These are phyloP conservation scores for Oryza rufipogon DNA, from an alignment of 176 grass and related monocot species.

Conservation along the genomic window DNA sequence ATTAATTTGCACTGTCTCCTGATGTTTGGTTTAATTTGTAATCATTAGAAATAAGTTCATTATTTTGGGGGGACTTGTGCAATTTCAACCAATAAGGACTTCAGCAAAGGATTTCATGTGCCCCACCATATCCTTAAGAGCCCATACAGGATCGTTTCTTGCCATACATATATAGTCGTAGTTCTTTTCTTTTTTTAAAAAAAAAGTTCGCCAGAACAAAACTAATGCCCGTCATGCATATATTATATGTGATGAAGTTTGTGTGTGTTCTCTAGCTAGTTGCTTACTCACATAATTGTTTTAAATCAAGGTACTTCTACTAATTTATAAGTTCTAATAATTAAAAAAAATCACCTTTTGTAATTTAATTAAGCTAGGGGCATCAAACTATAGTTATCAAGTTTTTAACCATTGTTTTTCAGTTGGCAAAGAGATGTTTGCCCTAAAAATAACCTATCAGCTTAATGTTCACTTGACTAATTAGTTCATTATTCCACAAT, in stretches of 20 bases:
- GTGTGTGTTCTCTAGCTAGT: background rate
- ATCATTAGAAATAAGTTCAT: background rate
- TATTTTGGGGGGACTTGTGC: background rate
- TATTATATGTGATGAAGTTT: background rate
- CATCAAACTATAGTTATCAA: background rate
- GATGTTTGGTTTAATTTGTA: background rate
- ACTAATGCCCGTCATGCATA: background rate
- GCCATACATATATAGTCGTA: background rate
- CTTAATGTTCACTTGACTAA: background rate
- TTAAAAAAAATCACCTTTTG: background rate
- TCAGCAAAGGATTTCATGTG: background rate
- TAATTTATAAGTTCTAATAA: background rate
- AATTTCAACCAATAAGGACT: background rate
- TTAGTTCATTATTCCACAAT: background rate
- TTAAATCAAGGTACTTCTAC: background rate
- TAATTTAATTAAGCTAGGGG: background rate
- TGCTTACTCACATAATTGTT: background rate
- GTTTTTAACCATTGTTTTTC: background rate
- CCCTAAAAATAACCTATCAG: background rate
- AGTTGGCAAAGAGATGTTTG: background rate
- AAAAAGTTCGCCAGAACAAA: background rate
- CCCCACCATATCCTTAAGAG: background rate
- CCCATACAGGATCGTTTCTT: background rate
- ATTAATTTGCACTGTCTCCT: background rate
- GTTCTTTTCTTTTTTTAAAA: background rate